phyloP scores from a whole-genome alignment of 441 rosid genomes.

The Euphorbia celastroides region DNA sequence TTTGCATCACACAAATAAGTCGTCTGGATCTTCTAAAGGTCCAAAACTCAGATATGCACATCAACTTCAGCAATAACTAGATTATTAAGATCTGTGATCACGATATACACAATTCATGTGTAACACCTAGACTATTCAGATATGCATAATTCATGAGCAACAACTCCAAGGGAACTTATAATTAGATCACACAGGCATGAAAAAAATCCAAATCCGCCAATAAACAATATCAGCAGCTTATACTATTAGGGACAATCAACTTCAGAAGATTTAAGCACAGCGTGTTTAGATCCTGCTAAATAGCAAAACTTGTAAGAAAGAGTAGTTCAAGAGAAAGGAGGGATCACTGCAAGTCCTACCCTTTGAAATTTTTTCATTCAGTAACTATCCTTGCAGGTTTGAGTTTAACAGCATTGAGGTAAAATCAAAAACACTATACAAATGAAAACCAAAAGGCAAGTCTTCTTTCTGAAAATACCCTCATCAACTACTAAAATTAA shows the following conservation, averaged over 20 bases:
- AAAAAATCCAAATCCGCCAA: neutral
- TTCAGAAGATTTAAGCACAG: neutral
- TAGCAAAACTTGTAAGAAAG: neutral
- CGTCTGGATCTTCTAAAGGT: neutral
- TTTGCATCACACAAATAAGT: neutral
- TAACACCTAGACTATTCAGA: too few relatives aligned
- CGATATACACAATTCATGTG: neutral
- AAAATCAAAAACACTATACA: neutral
- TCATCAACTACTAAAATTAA: neutral
- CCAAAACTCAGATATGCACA: slow-evolving; percentile 4
- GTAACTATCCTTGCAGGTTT: neutral
- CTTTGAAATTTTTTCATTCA: neutral
- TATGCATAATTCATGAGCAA: neutral
- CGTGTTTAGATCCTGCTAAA: neutral
- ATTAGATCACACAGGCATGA: slow-evolving; percentile 6
- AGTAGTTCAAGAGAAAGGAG: too few relatives aligned
- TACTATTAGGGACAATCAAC: neutral
- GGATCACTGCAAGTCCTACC: too few relatives aligned
- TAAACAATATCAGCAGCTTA: neutral
- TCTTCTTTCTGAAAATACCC: neutral
- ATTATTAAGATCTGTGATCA: neutral
- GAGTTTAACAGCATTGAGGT: neutral
- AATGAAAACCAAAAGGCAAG: neutral
- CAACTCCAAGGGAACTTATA: neutral
- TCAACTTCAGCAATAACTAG: neutral